A percentile compares a stretch with the other conserved stretches of the same genome.
phyloP scores from a whole-genome alignment of 495 filamentous ascomycete genomes.

The Penicillium coffeae region DNA sequence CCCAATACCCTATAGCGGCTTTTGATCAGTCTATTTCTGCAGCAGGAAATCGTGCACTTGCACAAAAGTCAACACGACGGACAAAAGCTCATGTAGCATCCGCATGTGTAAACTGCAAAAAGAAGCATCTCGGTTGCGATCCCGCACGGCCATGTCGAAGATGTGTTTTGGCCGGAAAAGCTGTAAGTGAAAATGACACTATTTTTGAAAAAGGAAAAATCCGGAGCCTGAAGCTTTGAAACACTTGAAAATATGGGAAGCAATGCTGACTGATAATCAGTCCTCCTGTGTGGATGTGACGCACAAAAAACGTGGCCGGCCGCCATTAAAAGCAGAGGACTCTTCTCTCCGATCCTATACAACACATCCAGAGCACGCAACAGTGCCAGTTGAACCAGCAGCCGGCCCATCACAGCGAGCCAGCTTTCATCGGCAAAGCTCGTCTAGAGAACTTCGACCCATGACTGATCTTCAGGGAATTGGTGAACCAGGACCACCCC shows the following conservation, averaged over 20 bases:
- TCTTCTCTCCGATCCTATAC: conserved; percentile 36
- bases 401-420: conserved; percentile 21
- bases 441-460: conserved; percentile 43
- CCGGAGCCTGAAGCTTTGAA: too few species aligned
- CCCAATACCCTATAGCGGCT: conserved; percentile 27
- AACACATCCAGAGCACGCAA: conserved; percentile 28
- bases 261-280: too few species aligned
- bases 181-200: conserved; percentile 53
- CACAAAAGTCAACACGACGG: conserved; percentile 68
- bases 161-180: conserved; percentile 61
- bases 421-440: conserved; percentile 36
- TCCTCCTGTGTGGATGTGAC: conserved; percentile 91
- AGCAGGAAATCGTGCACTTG: conserved; percentile 29
- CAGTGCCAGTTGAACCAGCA: conserved; percentile 24
- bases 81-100: conserved; percentile 95
- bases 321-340: conserved; percentile 83
- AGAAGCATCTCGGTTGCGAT: conserved; percentile 83
- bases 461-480: conserved; percentile 41
- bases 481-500: conserved; percentile 13
- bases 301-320: conserved; percentile 92
- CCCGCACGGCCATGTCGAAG: conserved; percentile 59
- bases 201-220: too few species aligned
- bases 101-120: conserved; percentile 96
- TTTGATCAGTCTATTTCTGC: conserved; percentile 22
- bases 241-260: too few species aligned